Conservation (phyloP, 2,329 filamentous ascomycete species). For the Sarocladium kiliense region DNA sequence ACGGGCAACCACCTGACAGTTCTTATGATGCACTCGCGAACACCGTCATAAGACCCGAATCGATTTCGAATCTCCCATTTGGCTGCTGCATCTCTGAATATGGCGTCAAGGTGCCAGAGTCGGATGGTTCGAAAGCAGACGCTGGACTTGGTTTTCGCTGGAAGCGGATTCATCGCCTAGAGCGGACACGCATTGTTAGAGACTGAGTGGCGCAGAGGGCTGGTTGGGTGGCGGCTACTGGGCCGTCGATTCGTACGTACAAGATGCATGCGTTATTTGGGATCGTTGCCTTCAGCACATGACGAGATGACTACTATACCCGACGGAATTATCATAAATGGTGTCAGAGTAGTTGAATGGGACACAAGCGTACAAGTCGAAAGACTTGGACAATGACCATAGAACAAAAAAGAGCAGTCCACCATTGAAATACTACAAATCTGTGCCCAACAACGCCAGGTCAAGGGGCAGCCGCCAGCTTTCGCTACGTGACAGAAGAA, state of each 20-base stretch:
- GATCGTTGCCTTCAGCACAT: not conserved
- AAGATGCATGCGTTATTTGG: no score
- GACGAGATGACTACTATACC: not conserved
- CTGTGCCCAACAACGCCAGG: conserved; percentile 3
- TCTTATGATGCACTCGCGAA: conserved; percentile 19
- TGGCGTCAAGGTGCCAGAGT: conserved; percentile 45
- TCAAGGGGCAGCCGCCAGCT: not conserved
- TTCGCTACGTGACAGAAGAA: not conserved
- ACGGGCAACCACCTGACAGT: conserved; percentile 31
- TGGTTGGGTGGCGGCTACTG: no score
- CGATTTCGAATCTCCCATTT: conserved; percentile 54
- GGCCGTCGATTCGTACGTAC: no score
- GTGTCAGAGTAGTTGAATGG: not conserved
- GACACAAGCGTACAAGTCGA: no score
- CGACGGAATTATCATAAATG: not conserved
- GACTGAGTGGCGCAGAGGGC: not conserved
- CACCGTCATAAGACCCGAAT: not conserved
- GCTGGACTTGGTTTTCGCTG: conserved; percentile 45
- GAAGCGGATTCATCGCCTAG: conserved; percentile 60
- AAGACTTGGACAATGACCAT: no score
- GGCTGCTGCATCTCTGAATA: conserved; percentile 68
- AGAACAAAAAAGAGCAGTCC: not conserved
- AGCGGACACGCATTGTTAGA: conserved; percentile 53
- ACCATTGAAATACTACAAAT: not conserved
- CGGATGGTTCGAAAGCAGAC: conserved; percentile 36